Evolutionary conservation across 1,284 basidiomycete genomes (phyloP).

Genomic region (Heterobasidion irregulare): DNA sequence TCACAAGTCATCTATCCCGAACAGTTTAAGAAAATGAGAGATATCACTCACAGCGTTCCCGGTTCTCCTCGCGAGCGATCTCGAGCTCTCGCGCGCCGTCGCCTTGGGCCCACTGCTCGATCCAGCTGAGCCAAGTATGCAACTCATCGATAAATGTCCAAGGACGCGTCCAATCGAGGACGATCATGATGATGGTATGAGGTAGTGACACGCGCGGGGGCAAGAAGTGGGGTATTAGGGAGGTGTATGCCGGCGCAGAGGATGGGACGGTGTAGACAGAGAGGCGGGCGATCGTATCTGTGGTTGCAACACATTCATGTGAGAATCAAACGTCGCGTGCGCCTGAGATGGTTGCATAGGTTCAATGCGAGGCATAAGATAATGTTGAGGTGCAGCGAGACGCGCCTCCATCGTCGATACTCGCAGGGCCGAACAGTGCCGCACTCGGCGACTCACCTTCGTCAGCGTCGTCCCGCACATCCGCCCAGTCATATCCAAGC

Average conservation of each 20-base stretch:
- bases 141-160: slow-evolving; percentile 90
- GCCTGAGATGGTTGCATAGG: background rate
- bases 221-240: slow-evolving; percentile 79
- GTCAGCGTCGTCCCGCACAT: slow-evolving; percentile 80
- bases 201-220: slow-evolving; percentile 62
- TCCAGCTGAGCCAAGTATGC: slow-evolving; percentile 77
- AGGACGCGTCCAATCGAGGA: slow-evolving; percentile 94
- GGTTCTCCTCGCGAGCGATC: slow-evolving; percentile 68
- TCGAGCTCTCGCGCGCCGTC: slow-evolving; percentile 61
- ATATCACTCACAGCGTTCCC: slow-evolving; percentile 68
- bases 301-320: background rate
- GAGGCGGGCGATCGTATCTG: slow-evolving; percentile 79
- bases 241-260: slow-evolving; percentile 61
- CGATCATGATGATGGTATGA: slow-evolving; percentile 80
- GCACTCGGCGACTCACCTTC: slow-evolving; percentile 53
- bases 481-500: slow-evolving; percentile 81
- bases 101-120: slow-evolving; percentile 74
- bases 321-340: background rate
- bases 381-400: background rate
- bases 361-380: background rate
- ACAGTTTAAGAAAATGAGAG: background rate
- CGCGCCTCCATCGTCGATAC: too few relatives aligned
- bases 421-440: too few relatives aligned
- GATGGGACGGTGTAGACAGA: slow-evolving; percentile 89
- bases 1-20: too few relatives aligned